Evolutionary conservation across 352 stramenopile genomes (phyloP).

Genomic region (Pythium phragmitis): DNA sequence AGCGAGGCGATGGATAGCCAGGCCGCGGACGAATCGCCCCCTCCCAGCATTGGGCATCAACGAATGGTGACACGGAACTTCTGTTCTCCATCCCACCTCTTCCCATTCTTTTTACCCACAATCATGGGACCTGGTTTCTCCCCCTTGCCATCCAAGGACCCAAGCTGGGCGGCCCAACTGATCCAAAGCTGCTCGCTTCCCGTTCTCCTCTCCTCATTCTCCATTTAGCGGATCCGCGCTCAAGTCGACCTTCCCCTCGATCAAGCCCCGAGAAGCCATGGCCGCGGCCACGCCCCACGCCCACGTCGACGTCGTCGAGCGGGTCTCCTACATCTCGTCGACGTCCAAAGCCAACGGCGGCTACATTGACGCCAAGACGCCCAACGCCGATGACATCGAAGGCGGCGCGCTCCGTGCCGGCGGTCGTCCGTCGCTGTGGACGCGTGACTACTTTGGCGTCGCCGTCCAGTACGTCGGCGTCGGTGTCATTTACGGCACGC

Average conservation of each 20-base stretch:
- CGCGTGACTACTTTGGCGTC: constrained; percentile 30
- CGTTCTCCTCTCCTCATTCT: constrained; percentile 11
- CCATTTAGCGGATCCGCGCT: constrained; percentile 11
- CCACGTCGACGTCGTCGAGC: constrained; percentile 16
- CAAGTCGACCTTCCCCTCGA: constrained; percentile 7
- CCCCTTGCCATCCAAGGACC: background rate
- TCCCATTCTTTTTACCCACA: too few species aligned
- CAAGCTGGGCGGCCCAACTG: background rate
- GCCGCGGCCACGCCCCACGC: background rate
- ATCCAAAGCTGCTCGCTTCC: background rate
- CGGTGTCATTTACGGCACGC: constrained; percentile 30
- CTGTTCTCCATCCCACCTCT: too few species aligned
- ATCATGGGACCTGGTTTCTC: too few species aligned
- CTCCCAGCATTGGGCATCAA: too few species aligned
- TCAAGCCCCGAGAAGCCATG: background rate
- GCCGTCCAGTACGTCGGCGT: constrained; percentile 33
- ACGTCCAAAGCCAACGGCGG: constrained; percentile 6
- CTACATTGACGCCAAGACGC: constrained; percentile 28
- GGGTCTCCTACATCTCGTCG: constrained; percentile 25
- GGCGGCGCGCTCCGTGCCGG: constrained; percentile 27
- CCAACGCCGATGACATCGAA: constrained; percentile 19
- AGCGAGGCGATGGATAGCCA: too few species aligned
- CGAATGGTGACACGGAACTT: too few species aligned
- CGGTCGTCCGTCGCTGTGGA: constrained; percentile 27
- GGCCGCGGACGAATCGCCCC: too few species aligned